Base-by-base conservation (phyloP, 768 basidiomycete genomes). In the Dendrothele bispora region DNA sequence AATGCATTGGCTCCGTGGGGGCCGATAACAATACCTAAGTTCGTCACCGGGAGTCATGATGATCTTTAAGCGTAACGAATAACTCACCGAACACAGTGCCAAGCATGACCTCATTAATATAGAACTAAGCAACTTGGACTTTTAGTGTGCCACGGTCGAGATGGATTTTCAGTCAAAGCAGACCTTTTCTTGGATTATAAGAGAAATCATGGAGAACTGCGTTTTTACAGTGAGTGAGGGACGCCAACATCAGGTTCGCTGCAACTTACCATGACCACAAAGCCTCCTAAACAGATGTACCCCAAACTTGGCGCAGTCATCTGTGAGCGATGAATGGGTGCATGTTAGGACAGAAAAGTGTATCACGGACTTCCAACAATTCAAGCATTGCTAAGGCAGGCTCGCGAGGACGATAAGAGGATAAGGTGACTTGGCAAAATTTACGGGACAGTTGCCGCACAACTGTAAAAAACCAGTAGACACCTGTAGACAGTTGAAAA, bases 91-190 rank as follows among this genome's bases (percentile, higher is more conserved):
- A 84, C 0, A 75, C 74, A 0, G 93, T 94, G 1, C 92, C 94
- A 22, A 95, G 83, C 25, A 94, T 84, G 27, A 95, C 94, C 72
- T 98, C 95, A 56, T 93, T 97, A 54, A 97, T 81, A 59, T 86
- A 95, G 4, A 95, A 59, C 80, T 91, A 42, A 15, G 20, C 14
- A 35, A 17, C n/a, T n/a, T n/a, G 5, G 14, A 17, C 37, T 39
- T 39, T 14, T n/a, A 39, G 40, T 34, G 43, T 7, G 18, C 15
- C 20, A n/a, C n/a, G n/a, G 26, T 40, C 0, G 43, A 21, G 42
- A 11, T 22, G 39, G 29, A 34, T n/a, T 7, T 43, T 11, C 26
- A 39, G 26, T 18, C 3, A 3, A 35, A 5, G 58, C 64, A 7
- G 38, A 87, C 89, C 70, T 71, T 84, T 66, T 97, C 91, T 66